Evolutionary conservation across 495 filamentous ascomycete species (phyloP).

Genomic region (Aspergillus nanangensis): DNA sequence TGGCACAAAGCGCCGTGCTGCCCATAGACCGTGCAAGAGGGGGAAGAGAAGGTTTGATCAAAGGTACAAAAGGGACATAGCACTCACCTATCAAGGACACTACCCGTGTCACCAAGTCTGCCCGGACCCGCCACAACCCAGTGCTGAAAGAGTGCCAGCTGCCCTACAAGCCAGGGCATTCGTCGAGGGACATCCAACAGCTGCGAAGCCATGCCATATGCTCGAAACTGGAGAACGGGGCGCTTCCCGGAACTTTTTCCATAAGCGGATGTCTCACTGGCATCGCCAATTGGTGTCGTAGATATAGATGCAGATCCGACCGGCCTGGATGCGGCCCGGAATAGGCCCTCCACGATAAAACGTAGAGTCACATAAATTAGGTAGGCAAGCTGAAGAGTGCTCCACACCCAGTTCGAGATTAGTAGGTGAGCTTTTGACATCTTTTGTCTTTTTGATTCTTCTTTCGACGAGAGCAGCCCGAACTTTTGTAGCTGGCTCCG

Average conservation of each 20-base stretch:
- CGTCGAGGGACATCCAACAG: conserved; percentile 65
- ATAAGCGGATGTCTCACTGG: conserved; percentile 37
- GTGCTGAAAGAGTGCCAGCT: conserved; percentile 68
- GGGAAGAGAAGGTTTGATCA: conserved; percentile 20
- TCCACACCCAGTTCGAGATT: conserved; percentile 56
- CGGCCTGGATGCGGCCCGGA: conserved; percentile 34
- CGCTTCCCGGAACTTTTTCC: conserved; percentile 49
- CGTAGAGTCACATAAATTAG: conserved; percentile 60
- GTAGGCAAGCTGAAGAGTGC: conserved; percentile 63
- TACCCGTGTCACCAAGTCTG: conserved; percentile 65
- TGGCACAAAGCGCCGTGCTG: conserved; percentile 13
- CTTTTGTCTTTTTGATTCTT: conserved; percentile 13
- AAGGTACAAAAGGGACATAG: conserved; percentile 15
- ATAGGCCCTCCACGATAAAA: conserved; percentile 51
- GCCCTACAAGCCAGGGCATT: conserved; percentile 82
- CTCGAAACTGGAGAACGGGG: conserved; percentile 69
- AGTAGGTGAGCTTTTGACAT: conserved; percentile 23
- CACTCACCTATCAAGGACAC: conserved; percentile 86
- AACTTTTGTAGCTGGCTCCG: conserved; percentile 41
- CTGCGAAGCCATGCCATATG: conserved; percentile 65
- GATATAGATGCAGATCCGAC: conserved; percentile 18
- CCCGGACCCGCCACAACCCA: conserved; percentile 66
- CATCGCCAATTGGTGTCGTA: conserved; percentile 17
- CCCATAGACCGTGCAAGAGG: conserved; percentile 7
- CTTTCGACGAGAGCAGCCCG: conserved; percentile 37